These are phyloP conservation scores for Sarocladiaceae sp. DNA, from an alignment of 2,329 filamentous ascomycete genomes.

Conservation along the genomic window DNA sequence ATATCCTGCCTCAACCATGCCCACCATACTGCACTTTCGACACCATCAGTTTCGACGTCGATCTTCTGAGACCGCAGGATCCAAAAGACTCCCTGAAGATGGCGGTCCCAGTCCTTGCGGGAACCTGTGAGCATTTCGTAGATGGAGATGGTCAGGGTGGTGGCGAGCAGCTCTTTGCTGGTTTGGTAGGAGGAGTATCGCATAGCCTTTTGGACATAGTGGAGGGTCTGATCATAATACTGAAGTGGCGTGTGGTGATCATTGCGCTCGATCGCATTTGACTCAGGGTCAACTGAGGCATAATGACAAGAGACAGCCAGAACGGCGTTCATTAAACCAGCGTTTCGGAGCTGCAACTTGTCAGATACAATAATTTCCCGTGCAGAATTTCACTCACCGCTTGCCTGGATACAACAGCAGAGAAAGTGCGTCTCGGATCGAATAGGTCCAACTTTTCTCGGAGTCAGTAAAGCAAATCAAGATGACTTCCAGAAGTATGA, in stretches of 20 bases:
- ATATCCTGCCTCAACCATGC: slow-evolving; percentile 63
- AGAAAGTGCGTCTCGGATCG: slow-evolving; percentile 18
- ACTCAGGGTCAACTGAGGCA: slow-evolving; percentile 15
- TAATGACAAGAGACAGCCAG: slow-evolving; percentile 52
- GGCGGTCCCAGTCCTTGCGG: slow-evolving; percentile 52
- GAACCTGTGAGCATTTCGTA: slow-evolving; percentile 64
- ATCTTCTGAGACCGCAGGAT: slow-evolving; percentile 60
- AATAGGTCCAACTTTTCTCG: slow-evolving; percentile 19
- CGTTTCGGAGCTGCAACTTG: slow-evolving; percentile 33
- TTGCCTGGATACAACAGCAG: slow-evolving; percentile 13
- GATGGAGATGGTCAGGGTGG: slow-evolving; percentile 55
- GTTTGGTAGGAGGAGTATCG: slow-evolving; percentile 53
- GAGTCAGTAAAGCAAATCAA: not conserved
- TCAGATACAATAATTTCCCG: not conserved
- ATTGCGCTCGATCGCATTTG: slow-evolving; percentile 20
- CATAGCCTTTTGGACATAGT: slow-evolving; percentile 57
- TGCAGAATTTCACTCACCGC: not conserved
- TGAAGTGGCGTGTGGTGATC: slow-evolving; percentile 26
- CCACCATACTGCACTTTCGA: slow-evolving; percentile 61
- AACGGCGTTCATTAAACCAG: slow-evolving; percentile 53
- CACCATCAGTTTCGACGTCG: slow-evolving; percentile 52
- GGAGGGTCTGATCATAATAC: slow-evolving; percentile 60
- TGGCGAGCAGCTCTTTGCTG: slow-evolving; percentile 54
- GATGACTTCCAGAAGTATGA: not conserved
- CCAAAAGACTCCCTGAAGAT: slow-evolving; percentile 63